Base-by-base conservation (phyloP, 2,329 filamentous ascomycete genomes). In the Nothophaeocryptopus gaeumannii region DNA sequence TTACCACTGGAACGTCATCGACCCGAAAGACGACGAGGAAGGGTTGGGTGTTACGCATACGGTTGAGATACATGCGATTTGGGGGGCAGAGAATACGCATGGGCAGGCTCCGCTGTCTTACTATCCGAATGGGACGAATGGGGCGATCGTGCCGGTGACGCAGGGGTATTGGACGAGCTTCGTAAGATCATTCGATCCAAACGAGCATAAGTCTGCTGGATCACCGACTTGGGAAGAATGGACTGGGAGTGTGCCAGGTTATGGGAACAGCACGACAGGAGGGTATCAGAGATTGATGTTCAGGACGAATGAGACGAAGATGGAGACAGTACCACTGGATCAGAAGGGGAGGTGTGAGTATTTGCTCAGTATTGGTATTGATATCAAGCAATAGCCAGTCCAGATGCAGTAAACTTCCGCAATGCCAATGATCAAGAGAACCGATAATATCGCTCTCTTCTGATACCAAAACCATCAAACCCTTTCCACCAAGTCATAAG, bases 111-210 rank as follows among this genome's bases (percentile, higher is more conserved):
- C 84, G 0, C 61, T 63, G 2, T 83, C 79, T 39, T 89, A 88
- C 58, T 65, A 65, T 7, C 63, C 70, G 0, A 73, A 72, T 2
- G 72, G 71, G 11, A 67, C 69, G 11, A 89, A 89, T 56, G 76
- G 71, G 1, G 63, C 63, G 0, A 81, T 86, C 5, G 75, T 86
- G 1, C 74, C 79, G 0, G 69, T 85, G 0, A 78, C 86, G 26
- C 84, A 88, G 61, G 78, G 75, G 0, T 91, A 89, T 67, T 90
- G 85, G 85, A 80, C 82, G 1, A 87, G 82, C 56, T 91, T 91
- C 63, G 82, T 91, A 53, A 71, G 79, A 20, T 74, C 74, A 0
- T 75, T 82, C 33, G 74, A 91, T 64, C 87, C 87, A 0, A 91
- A 90, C 63, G 72, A 59, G 12, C 68, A 75, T 47, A 74, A 79